Base-by-base conservation (phyloP, 805 yeast genomes). In the Tetrapisispora namnaoensis region DNA sequence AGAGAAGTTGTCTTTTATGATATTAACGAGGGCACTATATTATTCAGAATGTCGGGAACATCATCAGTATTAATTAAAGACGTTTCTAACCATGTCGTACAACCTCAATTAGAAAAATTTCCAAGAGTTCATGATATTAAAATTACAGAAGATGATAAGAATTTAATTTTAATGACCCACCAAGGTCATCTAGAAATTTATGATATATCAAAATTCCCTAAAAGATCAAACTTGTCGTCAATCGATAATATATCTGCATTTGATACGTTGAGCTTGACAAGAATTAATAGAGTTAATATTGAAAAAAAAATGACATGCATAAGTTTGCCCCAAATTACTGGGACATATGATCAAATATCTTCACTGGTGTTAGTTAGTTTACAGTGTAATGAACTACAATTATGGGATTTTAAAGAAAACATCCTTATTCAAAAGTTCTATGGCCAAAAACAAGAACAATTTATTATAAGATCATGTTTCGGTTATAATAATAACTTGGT, bases 381-480 rank as follows among this genome's bases (percentile, higher is more conserved):
- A 18, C 78, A 80, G 16, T 83, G 87, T 0, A 88, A 84, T 57
- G 93, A 85, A 59, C 63, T 88, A 9, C 93, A 86, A 56, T 67
- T 88, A 4, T 87, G 95, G 95, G 86, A 87, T 54, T 77, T 85
- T 52, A 64, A 73, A 37, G 74, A 71, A 49, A 76, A 80, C 4
- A 67, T 79, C 1, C 61, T 88, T 18, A 73, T 78, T 28, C 78
- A 79, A 49, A 85, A 79, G 56, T 83, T 77, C 52, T 70, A 78
- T 42, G 95, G 96, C 1, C 86, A 83, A 59, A 74, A 75, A 49
- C 95, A 86, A 61, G 76, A 78, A 28, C 74, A 80, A 24, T 82
- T 72, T 57, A 79, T 88, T 37, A 78, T 90, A 20, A 72, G 95
- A 44, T 81, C 95, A 1, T 76, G 87, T 54, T 82, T 88, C 61